Conservation (phyloP, 352 stramenopile genomes). For the Pythium insidiosum region DNA sequence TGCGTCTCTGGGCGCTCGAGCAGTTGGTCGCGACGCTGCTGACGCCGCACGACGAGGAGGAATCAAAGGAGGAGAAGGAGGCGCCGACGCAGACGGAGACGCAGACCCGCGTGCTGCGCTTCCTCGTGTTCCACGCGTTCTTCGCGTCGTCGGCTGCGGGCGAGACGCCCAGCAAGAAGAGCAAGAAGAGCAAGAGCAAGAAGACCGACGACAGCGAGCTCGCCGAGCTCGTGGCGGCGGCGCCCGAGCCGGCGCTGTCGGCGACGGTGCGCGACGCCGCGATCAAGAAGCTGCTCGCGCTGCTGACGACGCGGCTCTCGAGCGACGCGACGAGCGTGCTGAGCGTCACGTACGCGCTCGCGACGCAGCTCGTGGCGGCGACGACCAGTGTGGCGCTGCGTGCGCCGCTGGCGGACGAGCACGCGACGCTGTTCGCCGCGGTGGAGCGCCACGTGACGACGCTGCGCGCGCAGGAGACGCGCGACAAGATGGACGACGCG, state of each 20-base stretch:
- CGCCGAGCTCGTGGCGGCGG: constrained; percentile 6
- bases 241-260: constrained; percentile 35
- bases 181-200: constrained; percentile 34
- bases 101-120: constrained; percentile 52
- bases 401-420: constrained; percentile 28
- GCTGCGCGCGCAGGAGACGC: constrained; percentile 16
- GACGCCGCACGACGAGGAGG: constrained; percentile 9
- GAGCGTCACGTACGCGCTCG: constrained; percentile 30
- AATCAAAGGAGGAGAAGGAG: constrained; percentile 5
- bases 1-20: constrained; percentile 71
- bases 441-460: constrained; percentile 26
- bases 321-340: constrained; percentile 29
- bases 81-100: too few species aligned
- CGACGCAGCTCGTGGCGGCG: constrained; percentile 24
- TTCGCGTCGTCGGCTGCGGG: constrained; percentile 25
- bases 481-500: constrained; percentile 32
- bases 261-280: constrained; percentile 27
- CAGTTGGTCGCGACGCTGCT: constrained; percentile 40
- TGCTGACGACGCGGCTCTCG: constrained; percentile 48
- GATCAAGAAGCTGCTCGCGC: constrained; percentile 60
- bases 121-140: constrained; percentile 68
- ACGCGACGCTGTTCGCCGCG: constrained; percentile 19
- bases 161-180: constrained; percentile 39
- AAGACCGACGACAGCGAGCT: constrained; percentile 3
- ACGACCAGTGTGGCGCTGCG: constrained; percentile 26